These are phyloP conservation scores for Penicillium psychrofluorescens DNA, from an alignment of 495 filamentous ascomycete species.

Conservation along the genomic window DNA sequence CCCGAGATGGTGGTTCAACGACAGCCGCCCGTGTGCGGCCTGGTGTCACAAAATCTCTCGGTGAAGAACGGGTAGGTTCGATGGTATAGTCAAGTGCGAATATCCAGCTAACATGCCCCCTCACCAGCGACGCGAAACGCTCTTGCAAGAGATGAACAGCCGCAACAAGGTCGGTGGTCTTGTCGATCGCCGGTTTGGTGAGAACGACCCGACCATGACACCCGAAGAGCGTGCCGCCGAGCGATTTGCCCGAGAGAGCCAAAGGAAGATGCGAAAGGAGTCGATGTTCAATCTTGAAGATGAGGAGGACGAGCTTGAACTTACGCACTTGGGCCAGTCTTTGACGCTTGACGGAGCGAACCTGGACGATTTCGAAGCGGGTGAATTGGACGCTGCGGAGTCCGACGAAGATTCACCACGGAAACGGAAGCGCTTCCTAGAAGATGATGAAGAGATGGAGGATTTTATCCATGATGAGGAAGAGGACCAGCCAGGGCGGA, in stretches of 20 bases:
- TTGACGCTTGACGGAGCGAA: constrained; percentile 50
- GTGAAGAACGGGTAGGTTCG: constrained; percentile 71
- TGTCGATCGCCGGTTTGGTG: constrained; percentile 88
- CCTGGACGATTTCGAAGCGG: constrained; percentile 70
- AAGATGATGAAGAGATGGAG: constrained; percentile 27
- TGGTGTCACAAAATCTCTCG: constrained; percentile 73
- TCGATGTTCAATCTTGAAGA: constrained; percentile 89
- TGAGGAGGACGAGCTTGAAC: constrained; percentile 57
- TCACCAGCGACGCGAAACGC: constrained; percentile 62
- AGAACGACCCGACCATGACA: constrained; percentile 89
- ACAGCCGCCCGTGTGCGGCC: constrained; percentile 56
- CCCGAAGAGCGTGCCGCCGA: constrained; percentile 90
- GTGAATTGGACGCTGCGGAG: constrained; percentile 58
- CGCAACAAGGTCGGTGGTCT: constrained; percentile 89
- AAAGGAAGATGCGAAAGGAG: constrained; percentile 58
- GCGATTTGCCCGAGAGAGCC: constrained; percentile 80
- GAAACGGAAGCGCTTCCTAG: constrained; percentile 54
- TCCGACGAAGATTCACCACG: constrained; percentile 52
- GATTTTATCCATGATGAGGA: constrained; percentile 31
- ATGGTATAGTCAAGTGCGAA: neutral
- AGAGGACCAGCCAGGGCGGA: constrained; percentile 58
- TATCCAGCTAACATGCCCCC: constrained; percentile 1
- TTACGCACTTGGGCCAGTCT: constrained; percentile 79
- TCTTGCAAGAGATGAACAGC: constrained; percentile 77
- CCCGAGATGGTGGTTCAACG: constrained; percentile 41